Evolutionary conservation across 2,329 filamentous ascomycete genomes (phyloP).

Genomic region (Metarhizium sp.): DNA sequence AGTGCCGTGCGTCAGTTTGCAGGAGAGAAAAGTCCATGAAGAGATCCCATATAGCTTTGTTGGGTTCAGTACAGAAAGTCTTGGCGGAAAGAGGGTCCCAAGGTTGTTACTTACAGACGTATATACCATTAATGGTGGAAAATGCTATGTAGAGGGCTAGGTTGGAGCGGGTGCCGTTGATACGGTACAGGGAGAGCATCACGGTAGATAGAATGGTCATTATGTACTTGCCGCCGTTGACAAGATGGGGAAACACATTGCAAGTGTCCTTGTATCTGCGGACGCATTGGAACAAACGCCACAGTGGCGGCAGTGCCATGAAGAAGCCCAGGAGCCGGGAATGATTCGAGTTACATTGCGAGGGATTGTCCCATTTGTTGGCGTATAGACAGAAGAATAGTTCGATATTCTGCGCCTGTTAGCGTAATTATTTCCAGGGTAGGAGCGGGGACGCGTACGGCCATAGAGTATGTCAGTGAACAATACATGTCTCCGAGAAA

Average conservation of each 20-base stretch:
- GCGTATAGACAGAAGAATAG: constrained; percentile 93
- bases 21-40: constrained; percentile 95
- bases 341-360: constrained; percentile 75
- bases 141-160: constrained; percentile 72
- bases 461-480: constrained; percentile 82
- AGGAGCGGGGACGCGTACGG: constrained; percentile 46
- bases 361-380: constrained; percentile 62
- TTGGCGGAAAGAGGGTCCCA: neutral
- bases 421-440: neutral
- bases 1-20: constrained; percentile 60
- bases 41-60: constrained; percentile 74
- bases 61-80: neutral
- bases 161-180: constrained; percentile 46
- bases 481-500: constrained; percentile 98
- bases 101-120: constrained; percentile 53
- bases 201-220: constrained; percentile 76
- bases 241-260: constrained; percentile 84
- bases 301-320: constrained; percentile 71
- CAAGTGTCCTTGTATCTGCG: constrained; percentile 80
- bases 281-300: constrained; percentile 84
- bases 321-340: constrained; percentile 83
- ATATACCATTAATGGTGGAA: constrained; percentile 72
- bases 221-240: constrained; percentile 85
- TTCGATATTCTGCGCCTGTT: constrained; percentile 60
- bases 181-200: constrained; percentile 73